A percentile compares a stretch with the other conserved stretches of the same genome.
phyloP scores from a whole-genome alignment of 2,329 filamentous ascomycete genomes.

The Teratosphaeria nubilosa region DNA sequence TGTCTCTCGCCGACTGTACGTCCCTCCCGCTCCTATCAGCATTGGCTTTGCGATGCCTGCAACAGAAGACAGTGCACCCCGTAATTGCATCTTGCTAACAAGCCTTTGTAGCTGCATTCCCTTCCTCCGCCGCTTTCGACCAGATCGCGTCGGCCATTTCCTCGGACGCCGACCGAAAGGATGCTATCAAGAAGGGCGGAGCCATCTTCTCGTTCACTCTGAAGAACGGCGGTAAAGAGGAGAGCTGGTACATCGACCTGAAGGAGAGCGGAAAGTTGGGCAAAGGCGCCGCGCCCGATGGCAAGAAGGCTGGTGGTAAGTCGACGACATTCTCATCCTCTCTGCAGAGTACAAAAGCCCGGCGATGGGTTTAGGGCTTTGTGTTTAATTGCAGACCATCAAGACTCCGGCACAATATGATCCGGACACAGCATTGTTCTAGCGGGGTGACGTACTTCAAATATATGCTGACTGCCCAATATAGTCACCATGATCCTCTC shows the following conservation, averaged over 20 bases:
- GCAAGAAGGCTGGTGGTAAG: constrained; percentile 74
- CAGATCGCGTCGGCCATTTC: constrained; percentile 65
- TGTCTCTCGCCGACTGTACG: background rate
- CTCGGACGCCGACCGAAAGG: constrained; percentile 63
- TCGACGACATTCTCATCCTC: constrained; percentile 7
- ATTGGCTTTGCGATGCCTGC: background rate
- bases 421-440: background rate
- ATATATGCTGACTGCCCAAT: background rate
- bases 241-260: constrained; percentile 91
- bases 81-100: background rate
- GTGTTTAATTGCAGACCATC: no score
- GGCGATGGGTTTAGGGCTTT: no score
- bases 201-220: constrained; percentile 85
- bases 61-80: background rate
- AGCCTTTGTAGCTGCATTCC: constrained; percentile 50
- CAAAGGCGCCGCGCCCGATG: constrained; percentile 55
- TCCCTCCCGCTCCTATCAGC: background rate
- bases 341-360: background rate
- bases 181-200: constrained; percentile 79
- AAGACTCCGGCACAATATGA: no score
- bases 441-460: background rate
- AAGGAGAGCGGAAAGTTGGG: constrained; percentile 79
- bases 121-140: constrained; percentile 85
- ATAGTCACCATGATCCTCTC: constrained; percentile 75
- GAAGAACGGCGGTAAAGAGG: constrained; percentile 78